Conservation (phyloP, 1,284 basidiomycete species). For the Irpex sp. region DNA sequence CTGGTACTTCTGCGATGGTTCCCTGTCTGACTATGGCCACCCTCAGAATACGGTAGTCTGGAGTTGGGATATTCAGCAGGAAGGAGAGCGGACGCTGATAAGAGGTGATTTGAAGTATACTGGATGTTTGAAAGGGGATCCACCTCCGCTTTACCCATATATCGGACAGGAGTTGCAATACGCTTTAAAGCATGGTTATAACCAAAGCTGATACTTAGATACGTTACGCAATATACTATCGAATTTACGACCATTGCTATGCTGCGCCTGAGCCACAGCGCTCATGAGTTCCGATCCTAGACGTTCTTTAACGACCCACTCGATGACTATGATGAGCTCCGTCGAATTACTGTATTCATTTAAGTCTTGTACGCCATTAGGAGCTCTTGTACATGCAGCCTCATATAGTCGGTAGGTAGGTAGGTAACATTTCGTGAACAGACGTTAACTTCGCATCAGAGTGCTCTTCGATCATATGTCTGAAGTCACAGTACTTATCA, state of each 20-base stretch:
- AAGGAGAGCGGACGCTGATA: not conserved
- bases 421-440: conserved; percentile 52
- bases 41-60: not conserved
- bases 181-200: not conserved
- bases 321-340: no score
- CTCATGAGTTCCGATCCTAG: no score
- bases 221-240: no score
- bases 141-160: not conserved
- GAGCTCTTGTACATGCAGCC: not conserved
- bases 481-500: conserved; percentile 34
- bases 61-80: not conserved
- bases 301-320: no score
- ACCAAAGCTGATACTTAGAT: no score
- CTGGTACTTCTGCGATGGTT: not conserved
- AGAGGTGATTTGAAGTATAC: not conserved
- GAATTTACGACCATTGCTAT: no score
- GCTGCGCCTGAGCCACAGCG: no score
- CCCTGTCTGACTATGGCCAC: not conserved
- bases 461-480: conserved; percentile 38
- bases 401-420: conserved; percentile 38
- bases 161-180: conserved; percentile 1
- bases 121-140: not conserved
- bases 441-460: conserved; percentile 37
- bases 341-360: no score
- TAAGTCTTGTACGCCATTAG: not conserved